Evolutionary conservation across 148 eudicot species (phyloP), one percentile per base, ranked within the genome.

Genomic region (Fagopyrum esculentum): DNA sequence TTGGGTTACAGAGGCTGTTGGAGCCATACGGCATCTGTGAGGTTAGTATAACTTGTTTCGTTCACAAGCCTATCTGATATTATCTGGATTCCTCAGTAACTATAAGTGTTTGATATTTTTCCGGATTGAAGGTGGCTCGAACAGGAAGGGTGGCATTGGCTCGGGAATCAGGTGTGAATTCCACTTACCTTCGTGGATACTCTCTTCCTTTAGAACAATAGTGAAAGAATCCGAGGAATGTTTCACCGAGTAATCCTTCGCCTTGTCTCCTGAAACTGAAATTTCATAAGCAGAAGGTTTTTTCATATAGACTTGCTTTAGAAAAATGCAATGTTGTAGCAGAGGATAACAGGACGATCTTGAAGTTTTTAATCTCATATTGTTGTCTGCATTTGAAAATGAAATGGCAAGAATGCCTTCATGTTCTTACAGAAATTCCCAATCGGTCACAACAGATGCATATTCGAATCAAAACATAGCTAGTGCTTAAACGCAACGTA

Each of bases 11-110:
- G 80, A 86, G 88, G 80, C 74, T 93, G 74, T 75, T 93, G 82
- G 98, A 93, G 86, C 92, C 95, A 52, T 91, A 82, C 75, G 97
- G 97, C 52, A 91, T 93, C 71, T 93, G 98, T 83, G 97, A 93
- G 98, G 98, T 93, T 12, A 59, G 91, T 86, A 35, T 35, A 44
- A 17, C 45, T 51, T 48, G 4, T 12, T 26, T 54, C 4, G 16
- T 15, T 17, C 50, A 22, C 26, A 22, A 22, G 8, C 40, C 8
- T 11, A 30, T 45, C 12, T 64, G 2, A 13, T 48, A 15, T 76
- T 22, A 22, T 22, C 26, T 22, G 26, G 26, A 22, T 22, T 22
- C 26, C 26, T 22, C 26, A 22, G 26, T 22, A 22, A 22, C 26
- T 22, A 22, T 22, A 22, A 22, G 40, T 35, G 40, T 35, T 35